phyloP scores from a whole-genome alignment of 345 rosid species.

The Eucalyptus pauciflora region DNA sequence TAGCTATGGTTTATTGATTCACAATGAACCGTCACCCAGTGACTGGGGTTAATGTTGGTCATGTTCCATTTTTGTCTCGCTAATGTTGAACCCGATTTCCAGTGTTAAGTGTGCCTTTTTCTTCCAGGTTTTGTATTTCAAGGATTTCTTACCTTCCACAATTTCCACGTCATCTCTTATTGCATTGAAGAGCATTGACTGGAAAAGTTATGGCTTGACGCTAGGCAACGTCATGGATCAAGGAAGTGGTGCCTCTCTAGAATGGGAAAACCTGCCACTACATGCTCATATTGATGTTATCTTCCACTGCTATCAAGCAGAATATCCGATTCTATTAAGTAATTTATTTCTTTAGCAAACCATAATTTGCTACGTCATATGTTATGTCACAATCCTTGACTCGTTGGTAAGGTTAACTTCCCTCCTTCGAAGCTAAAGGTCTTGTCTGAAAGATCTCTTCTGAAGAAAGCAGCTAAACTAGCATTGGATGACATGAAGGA shows the following conservation, averaged over 20 bases:
- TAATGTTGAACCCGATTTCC: neutral
- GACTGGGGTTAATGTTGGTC: neutral
- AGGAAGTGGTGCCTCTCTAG: slow-evolving; percentile 30
- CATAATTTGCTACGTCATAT: neutral
- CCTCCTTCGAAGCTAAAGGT: slow-evolving; percentile 26
- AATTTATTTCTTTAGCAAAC: neutral
- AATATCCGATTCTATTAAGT: slow-evolving; percentile 30
- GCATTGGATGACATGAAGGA: slow-evolving; percentile 80
- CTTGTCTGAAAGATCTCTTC: slow-evolving; percentile 28
- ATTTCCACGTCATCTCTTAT: slow-evolving; percentile 30
- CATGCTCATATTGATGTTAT: slow-evolving; percentile 36
- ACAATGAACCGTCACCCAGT: neutral
- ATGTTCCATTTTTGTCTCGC: neutral
- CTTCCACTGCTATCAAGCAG: slow-evolving; percentile 57
- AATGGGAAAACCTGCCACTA: slow-evolving; percentile 68
- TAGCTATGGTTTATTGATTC: neutral
- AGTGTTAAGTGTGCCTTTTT: neutral
- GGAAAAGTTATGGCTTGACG: slow-evolving; percentile 81
- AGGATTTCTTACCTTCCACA: slow-evolving; percentile 53
- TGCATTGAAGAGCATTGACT: slow-evolving; percentile 55
- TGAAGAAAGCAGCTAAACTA: slow-evolving; percentile 46
- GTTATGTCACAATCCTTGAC: slow-evolving; percentile 20
- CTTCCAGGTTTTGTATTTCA: slow-evolving; percentile 63
- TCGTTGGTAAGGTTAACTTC: slow-evolving; percentile 9
- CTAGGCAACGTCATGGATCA: slow-evolving; percentile 30